Evolutionary conservation across 2,329 filamentous ascomycete species (phyloP), one percentile per base, ranked within the genome.

Genomic region (Colletotrichum neosansevieriae): DNA sequence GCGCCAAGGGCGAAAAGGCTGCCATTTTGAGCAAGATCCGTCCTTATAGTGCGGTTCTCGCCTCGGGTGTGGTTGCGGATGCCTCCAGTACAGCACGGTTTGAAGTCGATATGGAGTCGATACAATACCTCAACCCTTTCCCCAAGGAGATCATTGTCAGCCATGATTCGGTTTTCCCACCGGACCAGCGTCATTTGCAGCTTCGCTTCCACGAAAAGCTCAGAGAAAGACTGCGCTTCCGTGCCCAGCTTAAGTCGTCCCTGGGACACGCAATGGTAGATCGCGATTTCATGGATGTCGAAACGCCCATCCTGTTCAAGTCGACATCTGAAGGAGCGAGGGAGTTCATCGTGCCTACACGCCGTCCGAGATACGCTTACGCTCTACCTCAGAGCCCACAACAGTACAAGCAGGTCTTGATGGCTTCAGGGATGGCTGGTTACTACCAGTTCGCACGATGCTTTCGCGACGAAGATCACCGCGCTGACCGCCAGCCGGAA

Each of bases 401-500:
- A 78, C 96, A 99, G 78, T 99, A 98, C 77, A 99, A 99, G 81
- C 96, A 99, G 81, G 93, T 98, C 2, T 86, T 99, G 47, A 98
- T 99, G 94, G 93, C 94, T 0, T 92, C 92, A 69, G 95, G 95
- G 0, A 87, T 98, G 11, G 82, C 85, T 1, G 88, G 87, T 45
- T 99, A 99, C 77, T 97, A 91, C 79, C 96, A 99, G 75, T 94
- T 98, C 80, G 97, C 96, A 2, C 91, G 90, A 71, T 99, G 96
- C 76, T 99, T 98, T 79, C 90, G 96, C 13, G 97, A 99, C 75
- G 96, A 99, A 76, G 97, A 98, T 78, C 84, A 96, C 40, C 88
- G 96, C 19, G 93, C 95, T 1, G 97, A 99, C 78, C 86, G 96
- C 45, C 96, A 99, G 76, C 97, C 96, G 0, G 96, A 99, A 76